Conservation (phyloP, 352 stramenopile species). For the Albugo candida region DNA sequence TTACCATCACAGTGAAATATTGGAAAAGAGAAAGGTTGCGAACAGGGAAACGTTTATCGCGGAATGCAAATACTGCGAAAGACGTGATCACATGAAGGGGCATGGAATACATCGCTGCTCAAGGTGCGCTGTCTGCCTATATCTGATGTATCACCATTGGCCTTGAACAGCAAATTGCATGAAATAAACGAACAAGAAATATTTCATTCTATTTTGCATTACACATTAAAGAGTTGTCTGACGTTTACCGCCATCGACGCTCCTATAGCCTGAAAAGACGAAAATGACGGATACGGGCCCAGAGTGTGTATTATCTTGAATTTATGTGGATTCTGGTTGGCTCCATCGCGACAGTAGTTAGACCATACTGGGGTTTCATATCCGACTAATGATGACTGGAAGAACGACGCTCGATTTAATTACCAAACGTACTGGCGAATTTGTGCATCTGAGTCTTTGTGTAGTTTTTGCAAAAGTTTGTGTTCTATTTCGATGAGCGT, state of each 20-base stretch:
- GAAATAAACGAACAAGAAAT: conserved; percentile 69
- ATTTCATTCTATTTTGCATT: conserved; percentile 56
- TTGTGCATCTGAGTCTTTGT: conserved; percentile 12
- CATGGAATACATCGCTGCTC: conserved; percentile 58
- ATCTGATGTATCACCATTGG: conserved; percentile 74
- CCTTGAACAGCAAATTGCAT: conserved; percentile 76
- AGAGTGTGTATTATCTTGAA: conserved; percentile 12
- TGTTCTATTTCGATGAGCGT: too few species aligned
- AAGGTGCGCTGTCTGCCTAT: conserved; percentile 44
- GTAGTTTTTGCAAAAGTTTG: too few species aligned
- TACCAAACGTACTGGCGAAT: conserved; percentile 22
- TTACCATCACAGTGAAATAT: conserved; percentile 1
- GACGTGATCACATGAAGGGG: conserved; percentile 42
- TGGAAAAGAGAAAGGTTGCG: conserved; percentile 4
- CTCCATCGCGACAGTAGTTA: conserved; percentile 27
- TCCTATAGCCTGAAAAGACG: conserved; percentile 11
- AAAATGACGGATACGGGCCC: neutral
- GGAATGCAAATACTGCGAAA: conserved; percentile 39
- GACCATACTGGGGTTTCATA: conserved; percentile 47
- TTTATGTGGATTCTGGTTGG: conserved; percentile 29
- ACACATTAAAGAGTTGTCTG: conserved; percentile 46
- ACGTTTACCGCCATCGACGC: conserved; percentile 26
- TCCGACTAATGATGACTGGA: conserved; percentile 40
- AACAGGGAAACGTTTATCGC: conserved; percentile 4
- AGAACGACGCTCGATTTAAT: conserved; percentile 69